A percentile compares a stretch with the other conserved stretches of the same genome.
Evolutionary conservation across 257 asterid species (phyloP).

Genomic region (Mitragyna speciosa): DNA sequence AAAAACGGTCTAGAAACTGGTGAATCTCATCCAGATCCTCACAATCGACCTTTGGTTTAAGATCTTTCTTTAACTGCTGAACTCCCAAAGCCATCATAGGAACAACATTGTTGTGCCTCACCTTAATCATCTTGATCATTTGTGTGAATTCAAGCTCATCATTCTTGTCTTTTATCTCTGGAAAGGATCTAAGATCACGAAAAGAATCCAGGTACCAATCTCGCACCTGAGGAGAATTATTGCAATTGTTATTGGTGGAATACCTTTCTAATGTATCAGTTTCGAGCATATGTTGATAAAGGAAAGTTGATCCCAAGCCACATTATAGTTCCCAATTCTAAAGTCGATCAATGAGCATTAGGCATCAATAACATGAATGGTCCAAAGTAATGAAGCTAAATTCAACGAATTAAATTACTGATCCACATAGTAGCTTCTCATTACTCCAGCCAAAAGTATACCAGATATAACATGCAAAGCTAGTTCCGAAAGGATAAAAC

Average conservation of each 20-base stretch:
- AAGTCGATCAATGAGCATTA: background rate
- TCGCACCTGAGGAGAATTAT: constrained; percentile 35
- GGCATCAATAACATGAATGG: background rate
- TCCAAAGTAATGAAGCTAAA: background rate
- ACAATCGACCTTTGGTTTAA: constrained; percentile 53
- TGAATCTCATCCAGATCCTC: constrained; percentile 73
- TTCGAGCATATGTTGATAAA: background rate
- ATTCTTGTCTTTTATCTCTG: constrained; percentile 54
- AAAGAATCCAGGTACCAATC: constrained; percentile 98
- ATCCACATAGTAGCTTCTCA: background rate
- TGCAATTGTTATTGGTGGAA: background rate
- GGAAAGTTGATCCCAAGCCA: background rate
- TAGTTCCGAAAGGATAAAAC: too few species aligned
- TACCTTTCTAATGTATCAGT: background rate
- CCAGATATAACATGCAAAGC: too few species aligned
- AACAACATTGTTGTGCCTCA: constrained; percentile 91
- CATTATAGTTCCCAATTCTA: background rate
- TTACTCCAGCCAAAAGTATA: background rate
- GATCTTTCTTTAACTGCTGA: constrained; percentile 80
- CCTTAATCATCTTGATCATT: constrained; percentile 90
- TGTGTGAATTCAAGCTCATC: constrained; percentile 76
- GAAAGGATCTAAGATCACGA: constrained; percentile 80
- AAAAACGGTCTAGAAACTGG: constrained; percentile 85
- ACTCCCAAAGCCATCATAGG: constrained; percentile 99
- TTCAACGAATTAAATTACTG: background rate